These are phyloP conservation scores for Fragosphaeria purpurea DNA, from an alignment of 2,329 filamentous ascomycete species.

Conservation along the genomic window DNA sequence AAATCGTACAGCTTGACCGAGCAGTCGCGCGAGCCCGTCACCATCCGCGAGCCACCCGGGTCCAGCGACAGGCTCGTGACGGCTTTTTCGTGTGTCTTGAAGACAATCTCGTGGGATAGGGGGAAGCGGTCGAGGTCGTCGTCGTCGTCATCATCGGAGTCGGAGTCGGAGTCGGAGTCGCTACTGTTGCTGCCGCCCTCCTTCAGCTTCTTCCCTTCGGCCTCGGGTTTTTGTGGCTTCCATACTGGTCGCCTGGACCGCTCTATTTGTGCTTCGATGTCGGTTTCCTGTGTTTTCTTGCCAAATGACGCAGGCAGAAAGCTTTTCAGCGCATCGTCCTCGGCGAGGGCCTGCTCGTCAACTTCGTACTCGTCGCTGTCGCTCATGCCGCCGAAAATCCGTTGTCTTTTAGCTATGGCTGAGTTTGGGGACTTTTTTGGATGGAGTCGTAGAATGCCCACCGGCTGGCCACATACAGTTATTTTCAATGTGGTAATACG, in stretches of 20 bases:
- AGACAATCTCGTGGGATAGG: constrained; percentile 80
- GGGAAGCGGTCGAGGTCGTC: constrained; percentile 82
- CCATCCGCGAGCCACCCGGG: constrained; percentile 70
- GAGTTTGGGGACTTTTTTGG: no score
- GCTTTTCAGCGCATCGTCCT: constrained; percentile 60
- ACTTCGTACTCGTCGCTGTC: constrained; percentile 51
- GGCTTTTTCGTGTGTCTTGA: constrained; percentile 85
- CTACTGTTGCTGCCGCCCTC: constrained; percentile 18
- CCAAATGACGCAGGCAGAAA: constrained; percentile 81
- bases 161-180: constrained; percentile 30
- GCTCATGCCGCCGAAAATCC: constrained; percentile 44
- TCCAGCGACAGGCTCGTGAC: constrained; percentile 80
- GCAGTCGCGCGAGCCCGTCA: constrained; percentile 87
- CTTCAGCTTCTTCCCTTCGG: constrained; percentile 17
- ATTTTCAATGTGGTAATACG: no score
- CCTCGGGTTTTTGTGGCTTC: constrained; percentile 23
- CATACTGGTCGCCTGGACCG: constrained; percentile 55
- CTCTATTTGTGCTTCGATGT: constrained; percentile 73
- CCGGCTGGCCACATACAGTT: no score
- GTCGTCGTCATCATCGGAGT: constrained; percentile 46
- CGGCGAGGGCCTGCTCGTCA: constrained; percentile 42
- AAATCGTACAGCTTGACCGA: constrained; percentile 91
- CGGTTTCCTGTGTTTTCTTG: constrained; percentile 62
- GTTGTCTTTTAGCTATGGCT: not conserved
- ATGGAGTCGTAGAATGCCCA: no score